Evolutionary conservation across 805 yeast genomes (phyloP).

Genomic region (Suhomyces prunicola): DNA sequence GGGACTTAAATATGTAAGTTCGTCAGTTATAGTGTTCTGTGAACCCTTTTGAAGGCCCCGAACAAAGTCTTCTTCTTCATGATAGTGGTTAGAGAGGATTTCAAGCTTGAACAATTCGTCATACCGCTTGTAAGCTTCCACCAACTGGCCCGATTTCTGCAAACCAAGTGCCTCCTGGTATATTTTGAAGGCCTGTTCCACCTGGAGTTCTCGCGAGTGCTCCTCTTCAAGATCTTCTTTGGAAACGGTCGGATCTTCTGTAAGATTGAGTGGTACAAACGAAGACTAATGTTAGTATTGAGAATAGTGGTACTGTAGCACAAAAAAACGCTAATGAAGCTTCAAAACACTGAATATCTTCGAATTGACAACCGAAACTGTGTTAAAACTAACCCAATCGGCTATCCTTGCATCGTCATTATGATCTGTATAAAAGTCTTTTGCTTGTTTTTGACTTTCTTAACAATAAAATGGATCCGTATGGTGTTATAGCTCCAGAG

Average conservation of each 20-base stretch:
- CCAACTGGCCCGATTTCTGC: slow-evolving; percentile 51
- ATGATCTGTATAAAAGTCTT: not conserved
- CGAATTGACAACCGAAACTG: not conserved
- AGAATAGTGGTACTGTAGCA: not conserved
- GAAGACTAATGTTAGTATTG: slow-evolving; percentile 41
- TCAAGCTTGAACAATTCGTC: slow-evolving; percentile 64
- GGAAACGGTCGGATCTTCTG: slow-evolving; percentile 62
- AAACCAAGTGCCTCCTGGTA: slow-evolving; percentile 66
- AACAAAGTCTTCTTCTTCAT: slow-evolving; percentile 35
- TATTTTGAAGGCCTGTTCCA: slow-evolving; percentile 76
- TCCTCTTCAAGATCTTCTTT: slow-evolving; percentile 68
- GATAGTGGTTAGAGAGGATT: slow-evolving; percentile 50
- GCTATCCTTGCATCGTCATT: not conserved
- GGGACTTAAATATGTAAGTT: slow-evolving; percentile 52
- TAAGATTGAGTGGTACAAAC: slow-evolving; percentile 76
- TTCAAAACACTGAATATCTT: not conserved
- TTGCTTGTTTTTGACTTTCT: not conserved
- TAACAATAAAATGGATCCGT: not conserved
- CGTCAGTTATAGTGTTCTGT: slow-evolving; percentile 33
- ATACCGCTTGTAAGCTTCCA: slow-evolving; percentile 54
- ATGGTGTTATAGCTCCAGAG: not conserved
- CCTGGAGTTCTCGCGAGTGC: slow-evolving; percentile 86
- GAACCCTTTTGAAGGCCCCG: slow-evolving; percentile 41
- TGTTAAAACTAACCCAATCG: not conserved
- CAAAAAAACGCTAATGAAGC: not conserved